Evolutionary conservation across 441 rosid genomes (phyloP).

Genomic region (Kokia cookei): DNA sequence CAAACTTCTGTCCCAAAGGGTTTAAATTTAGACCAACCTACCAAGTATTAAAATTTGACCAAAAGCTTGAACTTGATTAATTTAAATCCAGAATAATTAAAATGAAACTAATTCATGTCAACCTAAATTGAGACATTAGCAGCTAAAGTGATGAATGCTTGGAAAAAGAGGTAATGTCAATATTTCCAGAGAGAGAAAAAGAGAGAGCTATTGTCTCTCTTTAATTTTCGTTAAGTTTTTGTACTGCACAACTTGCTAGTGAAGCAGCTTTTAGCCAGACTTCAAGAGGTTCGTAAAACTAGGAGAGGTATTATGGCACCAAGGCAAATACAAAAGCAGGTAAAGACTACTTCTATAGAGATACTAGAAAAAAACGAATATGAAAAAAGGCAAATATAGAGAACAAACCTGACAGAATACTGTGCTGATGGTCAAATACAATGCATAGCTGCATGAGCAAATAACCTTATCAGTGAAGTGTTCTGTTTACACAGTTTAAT

Average conservation of each 20-base stretch:
- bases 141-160: not conserved
- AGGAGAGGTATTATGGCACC: not conserved
- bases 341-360: not conserved
- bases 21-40: not conserved
- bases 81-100: not conserved
- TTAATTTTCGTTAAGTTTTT: not conserved
- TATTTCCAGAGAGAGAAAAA: not conserved
- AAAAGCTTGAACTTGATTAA: not conserved
- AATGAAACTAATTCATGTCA: not conserved
- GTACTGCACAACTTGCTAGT: not conserved
- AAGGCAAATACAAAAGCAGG: not conserved
- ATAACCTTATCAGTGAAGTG: slow-evolving; percentile 7
- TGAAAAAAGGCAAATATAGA: not conserved
- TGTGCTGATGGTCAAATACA: slow-evolving; percentile 53
- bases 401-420: slow-evolving; percentile 72
- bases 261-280: not conserved
- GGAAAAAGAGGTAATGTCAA: not conserved
- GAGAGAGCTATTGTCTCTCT: not conserved
- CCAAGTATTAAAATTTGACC: not conserved
- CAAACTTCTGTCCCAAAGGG: not conserved
- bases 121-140: not conserved
- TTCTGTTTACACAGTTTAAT: not conserved
- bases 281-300: not conserved
- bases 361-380: not conserved
- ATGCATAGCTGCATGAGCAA: slow-evolving; percentile 47